Evolutionary conservation across 108 stramenopile species (phyloP).

Genomic region (Seminavis robusta): DNA sequence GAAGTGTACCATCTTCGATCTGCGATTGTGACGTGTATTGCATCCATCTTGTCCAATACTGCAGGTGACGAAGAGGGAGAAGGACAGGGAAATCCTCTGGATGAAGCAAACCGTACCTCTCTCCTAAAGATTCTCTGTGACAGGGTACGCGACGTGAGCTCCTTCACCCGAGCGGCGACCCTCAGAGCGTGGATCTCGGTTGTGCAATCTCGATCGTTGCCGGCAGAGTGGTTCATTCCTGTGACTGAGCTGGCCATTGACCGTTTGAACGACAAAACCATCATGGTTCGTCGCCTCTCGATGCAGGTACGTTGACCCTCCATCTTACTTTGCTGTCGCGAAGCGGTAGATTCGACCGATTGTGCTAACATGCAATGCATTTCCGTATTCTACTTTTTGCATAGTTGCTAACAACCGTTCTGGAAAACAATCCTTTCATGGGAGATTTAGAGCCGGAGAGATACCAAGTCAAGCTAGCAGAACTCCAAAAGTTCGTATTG

Average conservation of each 20-base stretch:
- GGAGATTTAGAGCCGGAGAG: slow-evolving; percentile 83
- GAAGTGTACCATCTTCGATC: slow-evolving; percentile 76
- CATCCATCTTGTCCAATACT: slow-evolving; percentile 49
- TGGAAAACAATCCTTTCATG: slow-evolving; percentile 95
- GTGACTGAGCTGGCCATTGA: slow-evolving; percentile 84
- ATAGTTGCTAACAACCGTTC: slow-evolving; percentile 69
- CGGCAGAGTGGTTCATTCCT: slow-evolving; percentile 60
- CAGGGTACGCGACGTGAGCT: slow-evolving; percentile 74
- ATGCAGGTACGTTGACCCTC: slow-evolving; percentile 66
- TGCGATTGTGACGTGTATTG: slow-evolving; percentile 72
- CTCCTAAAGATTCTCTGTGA: slow-evolving; percentile 83
- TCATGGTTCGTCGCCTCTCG: slow-evolving; percentile 89
- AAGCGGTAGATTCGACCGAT: neutral
- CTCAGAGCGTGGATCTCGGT: slow-evolving; percentile 81
- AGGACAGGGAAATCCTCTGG: slow-evolving; percentile 11
- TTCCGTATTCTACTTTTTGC: neutral
- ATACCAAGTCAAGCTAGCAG: slow-evolving; percentile 67
- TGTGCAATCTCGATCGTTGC: slow-evolving; percentile 62
- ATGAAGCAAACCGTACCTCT: slow-evolving; percentile 46
- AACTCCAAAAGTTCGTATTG: slow-evolving; percentile 62
- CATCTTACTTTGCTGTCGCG: neutral
- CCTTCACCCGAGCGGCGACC: slow-evolving; percentile 78
- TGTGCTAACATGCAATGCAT: neutral
- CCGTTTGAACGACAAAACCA: slow-evolving; percentile 91
- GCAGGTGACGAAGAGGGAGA: slow-evolving; percentile 24